Percentiles rank a stretch among this genome's conserved stretches.
These are phyloP conservation scores for Solanum hybrid DNA, from an alignment of 305 asterid species.

Conservation along the genomic window DNA sequence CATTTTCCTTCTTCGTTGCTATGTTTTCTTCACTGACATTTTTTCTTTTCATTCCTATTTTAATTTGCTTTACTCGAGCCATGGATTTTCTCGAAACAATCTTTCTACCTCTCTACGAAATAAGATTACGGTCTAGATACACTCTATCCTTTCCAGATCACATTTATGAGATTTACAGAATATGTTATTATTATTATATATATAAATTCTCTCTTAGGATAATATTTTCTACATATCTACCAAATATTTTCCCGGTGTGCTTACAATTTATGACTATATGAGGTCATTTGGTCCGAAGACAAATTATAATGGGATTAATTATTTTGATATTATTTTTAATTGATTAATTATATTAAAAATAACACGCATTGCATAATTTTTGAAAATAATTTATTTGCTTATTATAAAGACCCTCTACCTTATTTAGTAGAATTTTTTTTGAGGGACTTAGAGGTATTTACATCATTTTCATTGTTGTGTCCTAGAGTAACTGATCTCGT, in stretches of 20 bases:
- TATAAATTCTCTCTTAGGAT: no score
- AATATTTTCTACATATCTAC: no score
- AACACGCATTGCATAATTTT: not conserved
- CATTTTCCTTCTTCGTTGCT: not conserved
- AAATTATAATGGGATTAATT: no score
- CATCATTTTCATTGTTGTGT: not conserved
- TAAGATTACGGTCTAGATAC: no score
- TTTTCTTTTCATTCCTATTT: not conserved
- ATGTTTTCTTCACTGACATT: not conserved
- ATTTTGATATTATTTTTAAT: no score
- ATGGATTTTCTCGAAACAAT: no score
- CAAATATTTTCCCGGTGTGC: not conserved
- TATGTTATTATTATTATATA: no score
- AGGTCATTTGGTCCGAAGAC: not conserved
- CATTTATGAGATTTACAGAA: no score
- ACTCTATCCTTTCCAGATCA: not conserved
- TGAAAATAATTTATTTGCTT: not conserved
- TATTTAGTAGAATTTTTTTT: not conserved
- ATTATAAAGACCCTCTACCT: not conserved
- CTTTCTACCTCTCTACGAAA: not conserved
- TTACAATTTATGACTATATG: not conserved
- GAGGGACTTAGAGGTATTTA: not conserved
- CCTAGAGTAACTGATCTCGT: not conserved
- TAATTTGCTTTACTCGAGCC: not conserved
- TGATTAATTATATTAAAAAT: no score